Evolutionary conservation across 2,329 filamentous ascomycete genomes (phyloP).

Genomic region (Penicillium fuscoglaucum): DNA sequence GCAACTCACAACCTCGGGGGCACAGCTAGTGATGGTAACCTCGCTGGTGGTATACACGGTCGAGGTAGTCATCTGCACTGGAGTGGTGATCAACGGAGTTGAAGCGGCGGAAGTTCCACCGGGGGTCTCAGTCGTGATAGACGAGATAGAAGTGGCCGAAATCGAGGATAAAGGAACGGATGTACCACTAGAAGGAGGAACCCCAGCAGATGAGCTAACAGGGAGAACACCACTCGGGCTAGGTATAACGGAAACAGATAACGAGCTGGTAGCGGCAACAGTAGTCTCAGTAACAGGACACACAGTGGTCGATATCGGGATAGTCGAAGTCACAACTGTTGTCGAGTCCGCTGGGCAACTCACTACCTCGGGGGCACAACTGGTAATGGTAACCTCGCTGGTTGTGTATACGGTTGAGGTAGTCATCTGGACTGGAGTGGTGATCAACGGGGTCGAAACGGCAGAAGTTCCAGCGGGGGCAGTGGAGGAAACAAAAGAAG

Average conservation of each 20-base stretch:
- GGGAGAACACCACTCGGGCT: neutral
- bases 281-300: slow-evolving; percentile 50
- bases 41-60: slow-evolving; percentile 40
- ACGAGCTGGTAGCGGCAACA: neutral
- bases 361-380: slow-evolving; percentile 39
- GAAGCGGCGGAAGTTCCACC: neutral
- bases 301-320: slow-evolving; percentile 61
- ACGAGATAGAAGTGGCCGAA: neutral
- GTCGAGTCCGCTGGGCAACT: slow-evolving; percentile 55
- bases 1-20: slow-evolving; percentile 49
- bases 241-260: neutral
- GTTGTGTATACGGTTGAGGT: slow-evolving; percentile 42
- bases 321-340: slow-evolving; percentile 54
- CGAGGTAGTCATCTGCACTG: slow-evolving; percentile 32
- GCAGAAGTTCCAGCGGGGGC: neutral
- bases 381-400: slow-evolving; percentile 40
- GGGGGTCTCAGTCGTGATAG: neutral
- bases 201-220: neutral
- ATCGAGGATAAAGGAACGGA: neutral
- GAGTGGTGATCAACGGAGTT: neutral
- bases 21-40: slow-evolving; percentile 43
- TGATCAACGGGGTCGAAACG: neutral
- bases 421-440: slow-evolving; percentile 23
- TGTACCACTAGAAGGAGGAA: neutral
- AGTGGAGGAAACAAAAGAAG: neutral